phyloP scores from a whole-genome alignment of 2,329 filamentous ascomycete species.

The Thielaviopsis musarum region DNA sequence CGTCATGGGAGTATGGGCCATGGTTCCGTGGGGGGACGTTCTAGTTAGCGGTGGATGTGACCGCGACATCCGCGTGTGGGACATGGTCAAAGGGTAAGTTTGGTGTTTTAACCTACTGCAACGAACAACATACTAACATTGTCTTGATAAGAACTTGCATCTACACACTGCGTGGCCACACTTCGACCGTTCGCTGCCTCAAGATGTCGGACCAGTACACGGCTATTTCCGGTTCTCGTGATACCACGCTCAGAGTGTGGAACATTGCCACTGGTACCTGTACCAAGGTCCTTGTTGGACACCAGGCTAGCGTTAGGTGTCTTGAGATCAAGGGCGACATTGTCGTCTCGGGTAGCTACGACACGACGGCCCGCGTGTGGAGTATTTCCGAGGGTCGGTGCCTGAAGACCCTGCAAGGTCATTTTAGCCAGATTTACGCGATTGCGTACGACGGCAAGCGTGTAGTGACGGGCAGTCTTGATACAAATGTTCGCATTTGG shows the following conservation, averaged over 20 bases:
- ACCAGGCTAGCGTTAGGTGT: conserved; percentile 89
- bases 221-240: conserved; percentile 88
- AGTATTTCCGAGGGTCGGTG: conserved; percentile 92
- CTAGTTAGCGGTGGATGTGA: conserved; percentile 94
- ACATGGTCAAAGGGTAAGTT: conserved; percentile 74
- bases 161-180: conserved; percentile 81
- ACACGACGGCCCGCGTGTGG: conserved; percentile 94
- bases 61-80: conserved; percentile 91
- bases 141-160: conserved; percentile 41
- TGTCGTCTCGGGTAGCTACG: conserved; percentile 95
- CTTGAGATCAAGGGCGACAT: conserved; percentile 92
- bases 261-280: conserved; percentile 78
- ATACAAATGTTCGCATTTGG: conserved; percentile 96
- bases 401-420: conserved; percentile 73
- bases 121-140: conserved; percentile 16
- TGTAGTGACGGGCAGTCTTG: conserved; percentile 87
- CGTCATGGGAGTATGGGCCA: conserved; percentile 98
- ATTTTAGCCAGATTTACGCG: conserved; percentile 98
- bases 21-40: conserved; percentile 94
- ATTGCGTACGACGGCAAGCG: conserved; percentile 91
- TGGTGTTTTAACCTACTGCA: not conserved
- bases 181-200: conserved; percentile 86
- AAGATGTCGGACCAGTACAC: conserved; percentile 95
- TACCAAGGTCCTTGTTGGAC: conserved; percentile 79
- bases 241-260: conserved; percentile 91